Base-by-base conservation (phyloP, 305 asterid species). In the Fraxinus xanthoxyloides region DNA sequence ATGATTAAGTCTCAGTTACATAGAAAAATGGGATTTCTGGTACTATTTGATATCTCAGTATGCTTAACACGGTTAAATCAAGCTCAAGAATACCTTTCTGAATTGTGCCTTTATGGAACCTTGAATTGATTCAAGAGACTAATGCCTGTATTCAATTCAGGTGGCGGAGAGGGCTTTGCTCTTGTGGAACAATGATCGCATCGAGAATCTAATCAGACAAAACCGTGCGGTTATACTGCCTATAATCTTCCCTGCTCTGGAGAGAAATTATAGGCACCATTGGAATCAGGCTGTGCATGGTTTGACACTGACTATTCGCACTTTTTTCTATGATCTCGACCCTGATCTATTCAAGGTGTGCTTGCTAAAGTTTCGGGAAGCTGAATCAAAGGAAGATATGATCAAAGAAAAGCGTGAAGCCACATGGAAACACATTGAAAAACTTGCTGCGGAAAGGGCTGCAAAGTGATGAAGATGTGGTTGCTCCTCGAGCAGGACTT, bases 211-310 rank as follows among this genome's bases (percentile, higher is more conserved):
- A 30, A 76, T 82, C 31, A 65, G 35, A 40, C 81, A 82, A 65
- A 82, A 82, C 31, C 77, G 81, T 69, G 34, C 8, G 12, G 26
- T 77, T 36, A 77, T 82, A 43, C 78, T 82, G 15, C 85, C 85
- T 32, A 77, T 82, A 12, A 82, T 82, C 81, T 76, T 82, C 76
- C 81, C 84, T 28, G 84, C 84, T 5, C 54, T 82, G 34, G 84
- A 82, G 72, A 82, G 81, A 76, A 82, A 82, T 32, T 75, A 46
- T 36, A 65, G 81, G 46, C 77, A 82, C 75, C 84, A 82, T 54
- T 82, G 85, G 85, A 82, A 82, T 70, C 85, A 82, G n/a, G 81
- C 77, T 0, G 82, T 82, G 56, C 81, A 82, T 40, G 73, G 81
- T 51, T 77, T 77, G 85, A 82, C 85, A 0, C 8, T 82, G 23